Evolutionary conservation across 352 stramenopile genomes (phyloP), one percentile per base, ranked within the genome.

Genomic region (Phytopythium montanum): DNA sequence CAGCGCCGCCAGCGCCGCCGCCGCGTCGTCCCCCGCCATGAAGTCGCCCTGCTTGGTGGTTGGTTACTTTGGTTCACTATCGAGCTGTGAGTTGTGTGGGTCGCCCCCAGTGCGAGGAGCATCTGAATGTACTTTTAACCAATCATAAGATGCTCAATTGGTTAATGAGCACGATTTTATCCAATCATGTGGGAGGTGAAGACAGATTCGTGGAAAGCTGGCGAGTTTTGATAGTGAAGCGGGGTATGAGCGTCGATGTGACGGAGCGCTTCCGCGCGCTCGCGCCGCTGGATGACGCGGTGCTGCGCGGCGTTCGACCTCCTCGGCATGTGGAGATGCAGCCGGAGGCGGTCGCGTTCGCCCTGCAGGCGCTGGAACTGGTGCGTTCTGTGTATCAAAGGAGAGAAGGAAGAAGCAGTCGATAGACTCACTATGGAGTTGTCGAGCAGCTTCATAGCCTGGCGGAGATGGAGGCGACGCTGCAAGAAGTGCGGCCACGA

Each of bases 381-480:
- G 72, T 80, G 36, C 36, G 51, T 1, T 2, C 33, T 31, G 33
- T 34, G n/a, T 33, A 23, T 0, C 8, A 14, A 9, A 1, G 50
- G 8, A 12, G 31, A 44, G 33, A 9, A 5, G 12, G 16, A 19
- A 52, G 12, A 5, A n/a, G 44, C 26, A 7, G 10, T 41, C 12
- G 3, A n/a, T n/a, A n/a, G 45, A n/a, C 19, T 54, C 13, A 21
- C n/a, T 7, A 9, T 12, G 33, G 33, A 12, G 14, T 12, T 38
- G 10, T 38, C 31, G 26, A 8, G 29, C 13, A 92, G 82, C 52
- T 72, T 21, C 73, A 75, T 50, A 75, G 68, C 45, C 50, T 93
- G 26, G 28, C 70, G 29, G 72, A 77, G 53, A 56, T 93, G 54
- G 81, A 93, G 61, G 63, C 68, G n/a, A 54, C 89, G 45, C 56